Conservation (phyloP, 208 protist genomes). For the Leptomonas pyrrhocoris region DNA sequence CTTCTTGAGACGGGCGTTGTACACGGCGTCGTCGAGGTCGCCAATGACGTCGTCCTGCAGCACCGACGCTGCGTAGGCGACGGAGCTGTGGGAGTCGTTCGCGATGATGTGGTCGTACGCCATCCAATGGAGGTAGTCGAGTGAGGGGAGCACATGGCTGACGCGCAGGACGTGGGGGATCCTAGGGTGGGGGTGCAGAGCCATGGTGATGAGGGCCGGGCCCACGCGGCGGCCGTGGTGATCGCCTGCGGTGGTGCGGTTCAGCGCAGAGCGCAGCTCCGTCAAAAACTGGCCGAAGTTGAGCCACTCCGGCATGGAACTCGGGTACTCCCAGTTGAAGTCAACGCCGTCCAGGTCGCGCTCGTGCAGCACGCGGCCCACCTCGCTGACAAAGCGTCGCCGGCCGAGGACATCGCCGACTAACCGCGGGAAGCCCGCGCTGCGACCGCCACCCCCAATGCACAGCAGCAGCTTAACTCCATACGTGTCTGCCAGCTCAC, state of each 20-base stretch:
- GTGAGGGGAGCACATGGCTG: conserved; percentile 22
- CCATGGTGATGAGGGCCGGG: conserved; percentile 37
- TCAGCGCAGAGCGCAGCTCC: conserved; percentile 37
- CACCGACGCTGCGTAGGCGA: conserved; percentile 37
- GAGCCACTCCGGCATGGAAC: conserved; percentile 46
- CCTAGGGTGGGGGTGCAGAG: conserved; percentile 43
- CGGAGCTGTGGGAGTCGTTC: conserved; percentile 33
- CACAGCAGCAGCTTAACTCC: conserved; percentile 62
- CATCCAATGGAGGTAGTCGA: conserved; percentile 79
- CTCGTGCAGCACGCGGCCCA: conserved; percentile 35
- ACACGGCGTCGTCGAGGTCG: conserved; percentile 10
- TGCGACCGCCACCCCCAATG: conserved; percentile 69
- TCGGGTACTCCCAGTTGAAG: conserved; percentile 83
- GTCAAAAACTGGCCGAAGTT: conserved; percentile 35
- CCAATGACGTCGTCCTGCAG: conserved; percentile 27
- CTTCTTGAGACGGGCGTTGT: background rate
- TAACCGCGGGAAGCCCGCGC: conserved; percentile 47
- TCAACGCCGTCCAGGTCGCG: conserved; percentile 70
- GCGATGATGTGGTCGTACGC: conserved; percentile 51
- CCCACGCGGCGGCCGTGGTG: conserved; percentile 10
- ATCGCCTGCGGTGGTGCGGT: background rate
- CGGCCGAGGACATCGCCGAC: conserved; percentile 30
- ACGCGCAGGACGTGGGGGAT: conserved; percentile 32
- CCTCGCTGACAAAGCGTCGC: conserved; percentile 34
- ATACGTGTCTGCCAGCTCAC: conserved; percentile 40